Evolutionary conservation across 352 stramenopile species (phyloP), one percentile per base, ranked within the genome.

Genomic region (Globisporangium heterothallicum): DNA sequence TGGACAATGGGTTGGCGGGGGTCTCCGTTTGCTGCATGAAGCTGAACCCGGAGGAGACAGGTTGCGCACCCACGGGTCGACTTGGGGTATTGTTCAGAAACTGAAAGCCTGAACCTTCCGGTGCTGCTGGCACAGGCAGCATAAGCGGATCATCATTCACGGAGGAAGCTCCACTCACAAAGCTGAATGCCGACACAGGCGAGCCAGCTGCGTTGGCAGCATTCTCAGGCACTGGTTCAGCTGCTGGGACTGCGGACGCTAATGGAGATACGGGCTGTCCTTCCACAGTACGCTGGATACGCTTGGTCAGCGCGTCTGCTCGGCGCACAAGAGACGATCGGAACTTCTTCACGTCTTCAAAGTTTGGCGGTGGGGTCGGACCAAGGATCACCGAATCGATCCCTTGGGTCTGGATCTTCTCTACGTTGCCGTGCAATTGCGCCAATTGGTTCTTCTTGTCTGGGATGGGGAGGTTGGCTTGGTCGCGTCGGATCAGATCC

Each of bases 351-450:
- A 91, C 71, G 42, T 85, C 74, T 21, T 89, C 80, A 27, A 74
- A 80, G 53, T 91, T 88, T 21, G 71, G 24, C 13, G 80, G 78
- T 6, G 69, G 75, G 30, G 76, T 76, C 6, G 79, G 69, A 0
- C 78, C 80, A 7, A 91, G 68, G 59, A 91, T 91, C n/a, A 91
- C 78, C 2, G 78, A 65, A 44, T 91, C 80, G 25, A 91, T 88
- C 40, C 78, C 78, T 55, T 89, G 70, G 10, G 80, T 91, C 63
- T 88, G 74, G 38, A 91, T 88, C 42, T 83, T 83, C 58, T 91
- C 80, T 44, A 91, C 70, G 18, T 66, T 73, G 4, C 80, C 80
- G 27, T 89, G 77, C 22, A 91, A 64, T 50, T 91, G 80, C 26
- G 80, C 80, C 16, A 91, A 59, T 45, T 83, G 60, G 53, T 89